Evolutionary conservation across 176 grass and related monocot species (phyloP), one percentile per base, ranked within the genome.

Genomic region (Paspalum vaginatum): DNA sequence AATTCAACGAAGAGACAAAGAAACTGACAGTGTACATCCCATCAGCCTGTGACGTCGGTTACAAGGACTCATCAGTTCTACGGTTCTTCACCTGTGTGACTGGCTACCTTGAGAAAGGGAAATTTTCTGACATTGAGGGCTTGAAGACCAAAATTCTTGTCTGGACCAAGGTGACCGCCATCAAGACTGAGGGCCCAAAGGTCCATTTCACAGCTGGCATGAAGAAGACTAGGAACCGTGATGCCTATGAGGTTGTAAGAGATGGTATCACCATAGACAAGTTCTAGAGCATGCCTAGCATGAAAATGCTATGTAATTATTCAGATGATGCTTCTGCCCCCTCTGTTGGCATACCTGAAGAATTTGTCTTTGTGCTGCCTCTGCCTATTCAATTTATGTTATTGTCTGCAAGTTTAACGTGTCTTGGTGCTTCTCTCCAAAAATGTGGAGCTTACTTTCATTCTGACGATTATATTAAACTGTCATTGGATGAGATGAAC

Each of bases 41-140:
- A 0, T 89, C 90, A 24, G 24, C 86, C 15, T 99, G 92, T 24
- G 96, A 99, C 6, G 96, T 99, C 1, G 96, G 93, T 45, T 99
- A 95, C 87, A 99, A 89, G 62, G 96, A 99, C 65, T 95, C 92
- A 11, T 99, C 96, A 3, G 88, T 95, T 60, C 41, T 99, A 65
- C 86, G 96, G 62, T 95, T 99, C 83, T 91, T 87, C 79, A 95
- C 96, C 65, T 82, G 74, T 57, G 93, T 99, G 54, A 99, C 88
- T 0, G 93, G 96, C 17, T 93, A 95, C 70, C 67, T 99, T 3
- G 93, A 99, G 79, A 99, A 99, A 70, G 96, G 92, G 44, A 95
- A 90, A 64, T 82, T 99, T 54, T 75, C 89, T 0, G 93, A 99
- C 38, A 90, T 95, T 0, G 93, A 99, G 83, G 96, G 96, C 26